Evolutionary conservation across 768 basidiomycete species (phyloP).

Genomic region (Suillus sp.): DNA sequence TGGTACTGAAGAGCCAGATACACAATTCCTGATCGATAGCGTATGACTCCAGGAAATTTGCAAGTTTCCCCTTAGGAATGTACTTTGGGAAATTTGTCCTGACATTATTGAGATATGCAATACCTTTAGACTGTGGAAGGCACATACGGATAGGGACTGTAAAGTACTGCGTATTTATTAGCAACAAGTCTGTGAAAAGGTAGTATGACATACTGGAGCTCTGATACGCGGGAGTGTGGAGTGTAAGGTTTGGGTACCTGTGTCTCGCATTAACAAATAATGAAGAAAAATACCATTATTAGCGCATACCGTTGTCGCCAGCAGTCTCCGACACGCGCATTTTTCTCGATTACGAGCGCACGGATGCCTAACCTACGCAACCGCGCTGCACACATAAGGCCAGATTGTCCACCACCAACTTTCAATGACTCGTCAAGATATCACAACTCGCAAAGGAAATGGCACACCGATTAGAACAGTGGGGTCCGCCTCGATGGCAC

Average conservation of each 20-base stretch:
- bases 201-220: slow-evolving; percentile 40
- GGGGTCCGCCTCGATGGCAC: slow-evolving; percentile 20
- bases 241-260: slow-evolving; percentile 7
- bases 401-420: slow-evolving; percentile 62
- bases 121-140: slow-evolving; percentile 41
- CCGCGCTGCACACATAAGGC: slow-evolving; percentile 59
- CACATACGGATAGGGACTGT: slow-evolving; percentile 47
- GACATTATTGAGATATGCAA: not conserved
- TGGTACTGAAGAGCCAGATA: slow-evolving; percentile 52
- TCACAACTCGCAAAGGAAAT: not conserved
- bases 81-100: not conserved
- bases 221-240: slow-evolving; percentile 54
- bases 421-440: slow-evolving; percentile 23
- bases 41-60: slow-evolving; percentile 60
- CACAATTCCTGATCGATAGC: slow-evolving; percentile 55
- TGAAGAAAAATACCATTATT: slow-evolving; percentile 47
- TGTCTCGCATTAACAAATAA: slow-evolving; percentile 23
- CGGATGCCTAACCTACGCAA: slow-evolving; percentile 54
- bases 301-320: slow-evolving; percentile 54
- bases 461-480: slow-evolving; percentile 37
- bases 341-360: slow-evolving; percentile 54
- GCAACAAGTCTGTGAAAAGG: not conserved
- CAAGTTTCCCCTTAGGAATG: slow-evolving; percentile 39
- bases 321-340: slow-evolving; percentile 49
- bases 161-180: slow-evolving; percentile 40